Conservation (phyloP, 2,329 filamentous ascomycete species). For the Lasiodiplodia sp. region DNA sequence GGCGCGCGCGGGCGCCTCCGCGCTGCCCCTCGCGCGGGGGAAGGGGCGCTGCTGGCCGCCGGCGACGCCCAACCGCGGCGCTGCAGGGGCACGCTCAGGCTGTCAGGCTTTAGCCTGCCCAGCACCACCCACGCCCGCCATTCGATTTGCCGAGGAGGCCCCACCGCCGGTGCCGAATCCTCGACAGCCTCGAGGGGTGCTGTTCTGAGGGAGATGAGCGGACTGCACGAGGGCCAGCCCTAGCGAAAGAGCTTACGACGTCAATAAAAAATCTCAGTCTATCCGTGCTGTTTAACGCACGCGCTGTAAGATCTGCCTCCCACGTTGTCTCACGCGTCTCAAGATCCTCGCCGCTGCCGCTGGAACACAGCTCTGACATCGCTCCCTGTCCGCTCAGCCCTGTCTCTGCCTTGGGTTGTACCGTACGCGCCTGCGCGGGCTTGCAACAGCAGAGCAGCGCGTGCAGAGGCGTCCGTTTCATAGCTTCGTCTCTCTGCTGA, state of each 20-base stretch:
- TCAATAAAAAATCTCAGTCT: conserved; percentile 20
- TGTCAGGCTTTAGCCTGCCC: conserved; percentile 24
- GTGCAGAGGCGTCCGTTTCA: not conserved
- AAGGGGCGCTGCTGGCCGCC: not conserved
- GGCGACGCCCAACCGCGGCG: conserved; percentile 14
- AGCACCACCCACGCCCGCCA: conserved; percentile 22
- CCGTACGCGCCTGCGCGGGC: conserved; percentile 7
- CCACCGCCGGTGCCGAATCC: conserved; percentile 18
- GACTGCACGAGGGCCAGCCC: conserved; percentile 24
- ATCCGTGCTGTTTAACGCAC: conserved; percentile 21
- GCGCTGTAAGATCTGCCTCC: conserved; percentile 27
- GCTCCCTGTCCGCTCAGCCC: conserved; percentile 22
- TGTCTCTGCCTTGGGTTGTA: conserved; percentile 6
- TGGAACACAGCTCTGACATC: conserved; percentile 22
- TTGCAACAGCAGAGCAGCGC: not conserved
- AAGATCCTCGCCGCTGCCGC: conserved; percentile 22
- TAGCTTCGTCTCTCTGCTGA: not conserved
- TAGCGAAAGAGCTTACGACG: conserved; percentile 28
- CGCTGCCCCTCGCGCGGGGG: conserved; percentile 12
- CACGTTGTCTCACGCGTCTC: conserved; percentile 29
- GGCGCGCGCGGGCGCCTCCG: not conserved
- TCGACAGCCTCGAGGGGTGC: conserved; percentile 18
- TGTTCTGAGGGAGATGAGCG: conserved; percentile 28
- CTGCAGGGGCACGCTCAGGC: conserved; percentile 20
- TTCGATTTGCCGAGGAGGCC: conserved; percentile 23